Conservation (phyloP, 345 rosid genomes). For the Citrus trifoliata region DNA sequence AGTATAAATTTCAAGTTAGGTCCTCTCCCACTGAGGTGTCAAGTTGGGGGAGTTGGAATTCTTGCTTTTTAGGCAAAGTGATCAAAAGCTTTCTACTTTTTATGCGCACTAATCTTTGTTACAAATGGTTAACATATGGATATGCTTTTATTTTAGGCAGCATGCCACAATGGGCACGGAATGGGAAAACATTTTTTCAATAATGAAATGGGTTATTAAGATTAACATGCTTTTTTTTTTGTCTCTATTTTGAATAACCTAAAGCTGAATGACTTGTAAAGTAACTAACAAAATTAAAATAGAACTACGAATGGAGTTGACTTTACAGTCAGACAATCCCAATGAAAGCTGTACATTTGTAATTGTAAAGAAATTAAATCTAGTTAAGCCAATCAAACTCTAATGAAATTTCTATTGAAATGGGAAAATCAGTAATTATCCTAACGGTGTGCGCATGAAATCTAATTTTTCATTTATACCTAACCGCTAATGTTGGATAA, state of each 20-base stretch:
- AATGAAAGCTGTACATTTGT: neutral
- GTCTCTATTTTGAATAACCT: neutral
- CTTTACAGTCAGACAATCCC: neutral
- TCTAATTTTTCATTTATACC: too few species aligned
- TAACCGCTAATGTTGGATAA: too few species aligned
- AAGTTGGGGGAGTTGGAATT: slow-evolving; percentile 1
- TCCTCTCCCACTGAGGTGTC: neutral
- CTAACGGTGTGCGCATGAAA: too few species aligned
- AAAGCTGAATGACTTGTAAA: neutral
- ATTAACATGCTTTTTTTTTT: neutral
- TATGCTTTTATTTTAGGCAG: neutral
- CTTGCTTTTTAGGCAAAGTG: slow-evolving; percentile 15
- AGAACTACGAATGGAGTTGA: neutral
- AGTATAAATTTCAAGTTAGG: slow-evolving; percentile 1
- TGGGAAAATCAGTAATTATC: too few species aligned
- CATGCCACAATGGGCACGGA: neutral
- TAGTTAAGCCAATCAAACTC: neutral
- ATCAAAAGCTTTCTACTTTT: neutral
- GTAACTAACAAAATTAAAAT: neutral
- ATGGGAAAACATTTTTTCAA: neutral
- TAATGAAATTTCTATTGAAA: neutral
- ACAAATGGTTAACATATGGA: slow-evolving; percentile 2
- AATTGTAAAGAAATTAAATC: neutral
- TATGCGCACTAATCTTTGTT: neutral
- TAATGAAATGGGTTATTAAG: neutral